Percentiles rank a stretch among this genome's conserved stretches.
Evolutionary conservation across 192 early-diverging fungal species (phyloP).

Genomic region (Jimgerdemannia lactiflua): DNA sequence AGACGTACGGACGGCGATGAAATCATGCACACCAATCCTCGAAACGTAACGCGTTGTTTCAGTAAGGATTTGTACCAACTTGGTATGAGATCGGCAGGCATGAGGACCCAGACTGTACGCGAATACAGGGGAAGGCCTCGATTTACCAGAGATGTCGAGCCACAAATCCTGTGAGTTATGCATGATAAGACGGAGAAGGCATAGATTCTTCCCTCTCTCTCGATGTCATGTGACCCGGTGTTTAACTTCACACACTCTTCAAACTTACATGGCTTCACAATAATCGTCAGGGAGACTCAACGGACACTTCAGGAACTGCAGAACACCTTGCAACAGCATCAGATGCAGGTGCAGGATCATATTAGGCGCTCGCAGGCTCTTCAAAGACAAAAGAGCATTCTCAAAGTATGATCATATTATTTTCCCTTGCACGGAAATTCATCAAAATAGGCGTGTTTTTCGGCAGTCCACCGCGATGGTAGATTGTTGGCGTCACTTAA

Average conservation of each 20-base stretch:
- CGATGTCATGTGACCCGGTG: too few species aligned
- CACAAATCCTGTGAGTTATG: not conserved
- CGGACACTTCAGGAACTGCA: constrained; percentile 37
- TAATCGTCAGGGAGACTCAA: constrained; percentile 17
- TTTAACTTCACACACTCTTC: too few species aligned
- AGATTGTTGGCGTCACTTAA: too few species aligned
- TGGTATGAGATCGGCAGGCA: constrained; percentile 39
- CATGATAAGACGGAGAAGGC: too few species aligned
- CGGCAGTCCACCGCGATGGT: too few species aligned
- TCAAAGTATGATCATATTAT: not conserved
- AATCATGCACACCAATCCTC: constrained; percentile 52
- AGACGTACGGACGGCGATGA: constrained; percentile 50
- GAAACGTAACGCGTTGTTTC: constrained; percentile 60
- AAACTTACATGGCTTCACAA: not conserved
- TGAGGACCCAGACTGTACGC: constrained; percentile 30
- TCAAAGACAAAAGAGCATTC: not conserved
- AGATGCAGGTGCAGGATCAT: constrained; percentile 32
- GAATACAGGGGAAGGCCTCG: constrained; percentile 38
- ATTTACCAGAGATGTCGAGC: constrained; percentile 51
- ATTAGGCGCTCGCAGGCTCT: constrained; percentile 2
- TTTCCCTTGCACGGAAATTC: not conserved
- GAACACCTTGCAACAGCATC: constrained; percentile 22
- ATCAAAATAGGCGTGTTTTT: too few species aligned
- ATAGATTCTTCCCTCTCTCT: not conserved
- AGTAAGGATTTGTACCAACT: constrained; percentile 59